These are phyloP conservation scores for Aspergillus biplanus DNA, from an alignment of 495 filamentous ascomycete genomes.

Conservation along the genomic window DNA sequence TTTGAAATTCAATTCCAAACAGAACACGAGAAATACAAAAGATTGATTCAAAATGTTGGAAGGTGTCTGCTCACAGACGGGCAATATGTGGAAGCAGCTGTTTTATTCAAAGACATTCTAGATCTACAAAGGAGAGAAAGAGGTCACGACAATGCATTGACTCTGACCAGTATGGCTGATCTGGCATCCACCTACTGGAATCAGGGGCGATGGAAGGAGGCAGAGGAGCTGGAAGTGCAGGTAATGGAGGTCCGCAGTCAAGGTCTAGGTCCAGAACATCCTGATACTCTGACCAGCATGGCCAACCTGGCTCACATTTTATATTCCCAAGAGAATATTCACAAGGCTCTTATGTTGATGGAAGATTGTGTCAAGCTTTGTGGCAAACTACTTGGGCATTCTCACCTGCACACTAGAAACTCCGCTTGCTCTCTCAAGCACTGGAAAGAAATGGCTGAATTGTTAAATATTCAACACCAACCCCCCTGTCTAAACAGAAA, in stretches of 20 bases:
- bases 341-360: too few relatives aligned
- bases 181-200: neutral
- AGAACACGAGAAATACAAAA: neutral
- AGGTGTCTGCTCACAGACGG: neutral
- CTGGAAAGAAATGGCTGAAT: too few relatives aligned
- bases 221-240: neutral
- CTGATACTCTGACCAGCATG: neutral
- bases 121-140: neutral
- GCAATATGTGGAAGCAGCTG: neutral
- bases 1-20: neutral
- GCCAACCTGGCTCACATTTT: too few relatives aligned
- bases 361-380: too few relatives aligned
- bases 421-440: too few relatives aligned
- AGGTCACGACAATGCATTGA: neutral
- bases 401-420: too few relatives aligned
- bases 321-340: too few relatives aligned
- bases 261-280: neutral
- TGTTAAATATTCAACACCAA: too few relatives aligned
- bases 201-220: neutral
- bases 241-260: neutral
- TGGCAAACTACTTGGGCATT: too few relatives aligned
- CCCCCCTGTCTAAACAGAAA: too few relatives aligned
- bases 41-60: neutral
- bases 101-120: neutral
- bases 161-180: neutral